These are phyloP conservation scores for Apiotrichum domesticum DNA, from an alignment of 1,284 basidiomycete species.

Conservation along the genomic window DNA sequence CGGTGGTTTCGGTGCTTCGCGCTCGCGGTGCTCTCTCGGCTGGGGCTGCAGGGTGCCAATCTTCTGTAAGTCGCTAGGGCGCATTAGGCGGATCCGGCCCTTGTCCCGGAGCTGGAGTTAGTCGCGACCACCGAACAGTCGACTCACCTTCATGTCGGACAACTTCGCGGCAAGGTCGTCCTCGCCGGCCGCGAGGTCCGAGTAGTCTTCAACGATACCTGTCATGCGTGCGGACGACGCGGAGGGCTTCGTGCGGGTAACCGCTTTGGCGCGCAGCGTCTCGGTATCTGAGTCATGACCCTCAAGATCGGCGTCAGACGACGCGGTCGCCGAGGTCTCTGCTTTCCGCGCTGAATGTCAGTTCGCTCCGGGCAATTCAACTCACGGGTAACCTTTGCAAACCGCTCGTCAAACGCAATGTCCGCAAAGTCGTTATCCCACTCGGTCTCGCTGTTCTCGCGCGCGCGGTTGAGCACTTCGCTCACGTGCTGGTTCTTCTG, in stretches of 20 bases:
- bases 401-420: slow-evolving; percentile 77
- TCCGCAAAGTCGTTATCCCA: slow-evolving; percentile 97
- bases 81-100: slow-evolving; percentile 65
- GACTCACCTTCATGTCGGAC: slow-evolving; percentile 66
- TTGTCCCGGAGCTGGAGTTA: slow-evolving; percentile 55
- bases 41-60: slow-evolving; percentile 38
- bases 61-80: slow-evolving; percentile 67
- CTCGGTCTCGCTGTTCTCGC: slow-evolving; percentile 26
- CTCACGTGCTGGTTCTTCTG: slow-evolving; percentile 61
- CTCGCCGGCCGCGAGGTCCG: slow-evolving; percentile 69
- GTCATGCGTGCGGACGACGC: background rate
- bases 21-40: background rate
- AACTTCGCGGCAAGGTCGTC: slow-evolving; percentile 90
- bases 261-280: slow-evolving; percentile 26
- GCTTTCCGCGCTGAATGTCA: background rate
- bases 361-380: background rate
- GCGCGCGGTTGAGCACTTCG: slow-evolving; percentile 50
- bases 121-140: background rate
- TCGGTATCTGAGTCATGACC: slow-evolving; percentile 26
- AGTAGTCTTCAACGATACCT: slow-evolving; percentile 65
- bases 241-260: slow-evolving; percentile 3
- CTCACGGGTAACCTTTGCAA: slow-evolving; percentile 29
- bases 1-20: background rate
- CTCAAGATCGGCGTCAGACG: slow-evolving; percentile 6
- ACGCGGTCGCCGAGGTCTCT: slow-evolving; percentile 6